Percentiles rank a stretch among this genome's conserved stretches.
Conservation (phyloP, 1,139 yeast genomes). For the Lodderomyces theae region DNA sequence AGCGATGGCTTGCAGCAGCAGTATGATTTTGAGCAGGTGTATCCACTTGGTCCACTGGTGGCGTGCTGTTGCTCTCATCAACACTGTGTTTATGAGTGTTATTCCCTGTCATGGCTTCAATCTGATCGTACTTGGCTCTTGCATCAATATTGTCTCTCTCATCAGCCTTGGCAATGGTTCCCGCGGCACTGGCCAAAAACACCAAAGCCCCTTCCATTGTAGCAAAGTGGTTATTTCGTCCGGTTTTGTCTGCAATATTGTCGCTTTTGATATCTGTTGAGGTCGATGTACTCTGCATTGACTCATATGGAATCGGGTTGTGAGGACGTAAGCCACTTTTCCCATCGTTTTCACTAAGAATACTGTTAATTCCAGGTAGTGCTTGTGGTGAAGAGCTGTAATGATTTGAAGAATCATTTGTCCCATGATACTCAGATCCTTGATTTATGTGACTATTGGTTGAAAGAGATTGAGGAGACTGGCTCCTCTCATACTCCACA, state of each 20-base stretch:
- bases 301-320: neutral
- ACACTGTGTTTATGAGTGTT: conserved; percentile 10
- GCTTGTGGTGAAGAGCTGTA: neutral
- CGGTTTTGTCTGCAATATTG: neutral
- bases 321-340: neutral
- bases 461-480: conserved; percentile 7
- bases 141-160: conserved; percentile 69
- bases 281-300: conserved; percentile 1
- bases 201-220: conserved; percentile 68
- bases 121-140: conserved; percentile 49
- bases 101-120: conserved; percentile 24
- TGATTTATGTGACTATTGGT: neutral
- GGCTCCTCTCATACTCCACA: conserved; percentile 3
- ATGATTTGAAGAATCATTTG: neutral
- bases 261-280: neutral
- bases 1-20: neutral
- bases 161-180: conserved; percentile 65
- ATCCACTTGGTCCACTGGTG: neutral
- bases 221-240: conserved; percentile 26
- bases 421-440: neutral
- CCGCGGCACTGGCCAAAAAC: conserved; percentile 74
- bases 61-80: conserved; percentile 4
- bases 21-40: no score
- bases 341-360: neutral
- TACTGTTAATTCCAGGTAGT: conserved; percentile 11